These are phyloP conservation scores for Corylus avellana DNA, from an alignment of 306 rosid genomes.

Conservation along the genomic window DNA sequence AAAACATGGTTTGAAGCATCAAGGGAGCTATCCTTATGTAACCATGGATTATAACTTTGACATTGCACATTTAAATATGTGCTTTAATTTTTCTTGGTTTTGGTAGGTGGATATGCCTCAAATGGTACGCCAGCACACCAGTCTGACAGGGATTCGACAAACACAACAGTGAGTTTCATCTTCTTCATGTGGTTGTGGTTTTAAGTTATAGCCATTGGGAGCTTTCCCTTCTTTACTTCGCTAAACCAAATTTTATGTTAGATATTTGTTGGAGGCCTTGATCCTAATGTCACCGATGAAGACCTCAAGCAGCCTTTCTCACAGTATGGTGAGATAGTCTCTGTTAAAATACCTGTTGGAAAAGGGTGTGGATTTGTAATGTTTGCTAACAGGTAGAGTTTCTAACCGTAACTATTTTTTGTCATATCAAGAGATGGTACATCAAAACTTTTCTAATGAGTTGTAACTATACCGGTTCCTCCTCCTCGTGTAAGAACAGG, in stretches of 20 bases:
- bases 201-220: constrained; percentile 10
- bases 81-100: neutral
- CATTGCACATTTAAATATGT: neutral
- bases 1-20: neutral
- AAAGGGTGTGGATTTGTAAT: constrained; percentile 99
- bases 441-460: neutral
- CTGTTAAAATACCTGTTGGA: constrained; percentile 97
- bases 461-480: neutral
- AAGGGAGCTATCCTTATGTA: neutral
- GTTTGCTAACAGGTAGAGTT: constrained; percentile 75
- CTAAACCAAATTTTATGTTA: constrained; percentile 38
- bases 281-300: constrained; percentile 85
- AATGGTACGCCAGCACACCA: constrained; percentile 73
- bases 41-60: neutral
- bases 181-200: constrained; percentile 4
- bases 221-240: constrained; percentile 7
- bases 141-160: constrained; percentile 79
- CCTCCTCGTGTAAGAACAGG: neutral
- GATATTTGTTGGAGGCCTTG: constrained; percentile 99
- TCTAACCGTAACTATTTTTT: constrained; percentile 7
- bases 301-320: constrained; percentile 94
- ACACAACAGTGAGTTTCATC: constrained; percentile 79
- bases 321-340: constrained; percentile 81
- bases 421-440: neutral
- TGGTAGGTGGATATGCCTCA: constrained; percentile 64